A percentile compares a stretch with the other conserved stretches of the same genome.
Conservation (phyloP, 2,329 filamentous ascomycete genomes). For the Podosphaera aphanis region DNA sequence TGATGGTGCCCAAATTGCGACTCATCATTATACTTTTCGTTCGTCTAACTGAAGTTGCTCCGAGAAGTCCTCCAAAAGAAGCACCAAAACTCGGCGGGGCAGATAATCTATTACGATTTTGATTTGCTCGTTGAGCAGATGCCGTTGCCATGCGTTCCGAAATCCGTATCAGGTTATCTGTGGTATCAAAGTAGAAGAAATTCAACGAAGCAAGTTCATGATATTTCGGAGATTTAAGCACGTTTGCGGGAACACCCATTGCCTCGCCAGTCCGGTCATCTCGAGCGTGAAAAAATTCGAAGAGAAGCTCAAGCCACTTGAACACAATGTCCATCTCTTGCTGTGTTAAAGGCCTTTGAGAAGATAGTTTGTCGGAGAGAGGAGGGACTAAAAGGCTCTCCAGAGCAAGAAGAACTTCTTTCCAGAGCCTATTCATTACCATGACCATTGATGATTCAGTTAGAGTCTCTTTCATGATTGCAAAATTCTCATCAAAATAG, state of each 20-base stretch:
- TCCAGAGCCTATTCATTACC: slow-evolving; percentile 96
- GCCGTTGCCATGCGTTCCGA: slow-evolving; percentile 88
- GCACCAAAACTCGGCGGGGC: slow-evolving; percentile 34
- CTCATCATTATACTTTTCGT: slow-evolving; percentile 77
- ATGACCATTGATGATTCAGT: slow-evolving; percentile 93
- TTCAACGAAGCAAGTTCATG: slow-evolving; percentile 89
- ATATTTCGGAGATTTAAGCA: slow-evolving; percentile 93
- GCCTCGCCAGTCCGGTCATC: slow-evolving; percentile 67
- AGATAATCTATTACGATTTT: slow-evolving; percentile 49
- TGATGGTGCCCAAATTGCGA: slow-evolving; percentile 88
- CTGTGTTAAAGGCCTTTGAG: slow-evolving; percentile 59
- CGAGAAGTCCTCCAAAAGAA: slow-evolving; percentile 34
- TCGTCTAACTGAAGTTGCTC: slow-evolving; percentile 41
- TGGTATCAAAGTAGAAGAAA: slow-evolving; percentile 95
- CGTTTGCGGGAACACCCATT: slow-evolving; percentile 69
- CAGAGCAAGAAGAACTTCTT: slow-evolving; percentile 81
- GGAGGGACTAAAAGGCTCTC: slow-evolving; percentile 80
- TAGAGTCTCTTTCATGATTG: slow-evolving; percentile 92
- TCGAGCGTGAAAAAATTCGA: slow-evolving; percentile 83
- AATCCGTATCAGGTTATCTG: slow-evolving; percentile 77
- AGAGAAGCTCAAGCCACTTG: slow-evolving; percentile 74
- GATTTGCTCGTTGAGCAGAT: slow-evolving; percentile 50
- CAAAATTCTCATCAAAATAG: slow-evolving; percentile 97
- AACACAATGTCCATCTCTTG: slow-evolving; percentile 89
- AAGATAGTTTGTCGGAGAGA: slow-evolving; percentile 78